Percentiles rank a stretch among this genome's conserved stretches.
Conservation (phyloP, 139 green algal genomes). For the Spirogloea muscicola region DNA sequence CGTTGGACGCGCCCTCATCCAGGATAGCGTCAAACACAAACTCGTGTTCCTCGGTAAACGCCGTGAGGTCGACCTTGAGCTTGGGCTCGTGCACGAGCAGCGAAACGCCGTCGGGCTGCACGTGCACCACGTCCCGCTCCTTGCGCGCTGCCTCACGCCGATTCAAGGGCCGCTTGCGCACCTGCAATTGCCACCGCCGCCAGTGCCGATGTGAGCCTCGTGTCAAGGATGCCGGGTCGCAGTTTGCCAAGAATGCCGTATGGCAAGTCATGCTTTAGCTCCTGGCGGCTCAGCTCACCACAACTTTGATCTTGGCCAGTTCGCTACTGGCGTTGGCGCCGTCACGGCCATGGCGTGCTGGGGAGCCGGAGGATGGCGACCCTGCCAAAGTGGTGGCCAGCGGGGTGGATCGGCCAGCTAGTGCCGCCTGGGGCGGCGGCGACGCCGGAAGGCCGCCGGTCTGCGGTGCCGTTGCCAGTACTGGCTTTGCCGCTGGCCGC, state of each 20-base stretch:
- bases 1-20: conserved; percentile 81
- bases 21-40: conserved; percentile 95
- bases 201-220: neutral
- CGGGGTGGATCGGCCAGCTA: too few species aligned
- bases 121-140: conserved; percentile 85
- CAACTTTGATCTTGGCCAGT: conserved; percentile 32
- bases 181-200: conserved; percentile 38
- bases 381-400: too few species aligned
- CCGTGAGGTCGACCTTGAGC: conserved; percentile 78
- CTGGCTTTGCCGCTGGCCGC: too few species aligned
- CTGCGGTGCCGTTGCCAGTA: too few species aligned
- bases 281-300: conserved; percentile 1
- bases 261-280: neutral
- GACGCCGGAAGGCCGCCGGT: too few species aligned
- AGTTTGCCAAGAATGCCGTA: too few species aligned
- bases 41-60: conserved; percentile 74
- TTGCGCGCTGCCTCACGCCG: conserved; percentile 73
- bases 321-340: too few species aligned
- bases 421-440: too few species aligned
- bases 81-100: conserved; percentile 86
- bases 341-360: too few species aligned
- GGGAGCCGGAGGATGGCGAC: too few species aligned
- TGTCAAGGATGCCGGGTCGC: neutral
- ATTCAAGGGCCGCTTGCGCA: conserved; percentile 93
- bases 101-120: conserved; percentile 29